Percentiles rank a stretch among this genome's conserved stretches.
phyloP scores from a whole-genome alignment of 2,329 filamentous ascomycete species.

The Pseudogymnoascus sp. region DNA sequence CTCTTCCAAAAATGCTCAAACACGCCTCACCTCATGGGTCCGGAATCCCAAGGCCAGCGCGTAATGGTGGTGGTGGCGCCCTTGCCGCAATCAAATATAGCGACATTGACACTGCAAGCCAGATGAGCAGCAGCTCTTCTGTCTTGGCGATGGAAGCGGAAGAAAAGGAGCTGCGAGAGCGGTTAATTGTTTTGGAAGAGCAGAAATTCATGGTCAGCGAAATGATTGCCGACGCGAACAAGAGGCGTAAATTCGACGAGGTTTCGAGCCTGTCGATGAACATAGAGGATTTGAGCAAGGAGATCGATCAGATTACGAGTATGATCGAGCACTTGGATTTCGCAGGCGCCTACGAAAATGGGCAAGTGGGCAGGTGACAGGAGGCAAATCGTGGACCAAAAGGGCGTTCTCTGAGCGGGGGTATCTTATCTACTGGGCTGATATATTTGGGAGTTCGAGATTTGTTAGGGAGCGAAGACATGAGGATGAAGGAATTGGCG shows the following conservation, averaged over 20 bases:
- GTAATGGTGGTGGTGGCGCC: slow-evolving; percentile 28
- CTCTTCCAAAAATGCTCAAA: slow-evolving; percentile 50
- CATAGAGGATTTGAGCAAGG: slow-evolving; percentile 55
- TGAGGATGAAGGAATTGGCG: background rate
- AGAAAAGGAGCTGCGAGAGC: slow-evolving; percentile 60
- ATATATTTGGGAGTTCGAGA: slow-evolving; percentile 7
- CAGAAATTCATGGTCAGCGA: slow-evolving; percentile 65
- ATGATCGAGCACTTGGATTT: slow-evolving; percentile 49
- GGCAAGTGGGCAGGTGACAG: slow-evolving; percentile 1
- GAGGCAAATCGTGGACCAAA: background rate
- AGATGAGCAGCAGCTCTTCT: slow-evolving; percentile 47
- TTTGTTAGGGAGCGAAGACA: slow-evolving; percentile 1
- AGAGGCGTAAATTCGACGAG: slow-evolving; percentile 61
- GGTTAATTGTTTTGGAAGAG: slow-evolving; percentile 62
- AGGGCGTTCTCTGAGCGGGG: background rate
- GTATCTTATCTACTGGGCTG: background rate
- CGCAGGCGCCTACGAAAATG: slow-evolving; percentile 24
- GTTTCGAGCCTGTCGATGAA: slow-evolving; percentile 57
- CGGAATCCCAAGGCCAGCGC: slow-evolving; percentile 21
- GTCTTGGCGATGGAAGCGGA: slow-evolving; percentile 60
- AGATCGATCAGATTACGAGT: slow-evolving; percentile 56
- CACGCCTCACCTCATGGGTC: slow-evolving; percentile 49
- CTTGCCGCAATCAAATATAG: slow-evolving; percentile 54
- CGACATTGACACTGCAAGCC: slow-evolving; percentile 40
- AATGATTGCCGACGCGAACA: slow-evolving; percentile 63